A percentile compares a stretch with the other conserved stretches of the same genome.
Evolutionary conservation across 2,329 filamentous ascomycete species (phyloP).

Genomic region (Curvularia spicifera): DNA sequence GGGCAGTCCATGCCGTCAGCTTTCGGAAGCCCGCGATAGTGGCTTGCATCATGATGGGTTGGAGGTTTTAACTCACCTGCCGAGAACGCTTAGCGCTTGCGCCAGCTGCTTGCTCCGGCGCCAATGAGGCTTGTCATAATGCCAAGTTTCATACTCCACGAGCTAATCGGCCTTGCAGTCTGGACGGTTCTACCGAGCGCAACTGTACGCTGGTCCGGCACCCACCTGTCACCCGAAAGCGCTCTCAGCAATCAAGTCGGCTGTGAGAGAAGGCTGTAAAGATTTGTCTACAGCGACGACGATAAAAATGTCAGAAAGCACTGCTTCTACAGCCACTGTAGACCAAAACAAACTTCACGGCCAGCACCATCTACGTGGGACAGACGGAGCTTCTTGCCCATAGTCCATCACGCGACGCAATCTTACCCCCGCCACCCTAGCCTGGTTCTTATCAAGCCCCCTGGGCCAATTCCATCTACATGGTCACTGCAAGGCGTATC

Average conservation of each 20-base stretch:
- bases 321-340: background rate
- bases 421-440: constrained; percentile 17
- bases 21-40: constrained; percentile 16
- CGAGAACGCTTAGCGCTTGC: constrained; percentile 17
- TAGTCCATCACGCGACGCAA: constrained; percentile 17
- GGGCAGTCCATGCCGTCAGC: constrained; percentile 7
- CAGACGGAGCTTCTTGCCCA: constrained; percentile 24
- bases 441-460: constrained; percentile 34
- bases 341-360: constrained; percentile 1
- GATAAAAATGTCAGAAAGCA: background rate
- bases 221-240: background rate
- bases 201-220: constrained; percentile 10
- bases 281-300: background rate
- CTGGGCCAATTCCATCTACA: constrained; percentile 26
- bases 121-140: constrained; percentile 24
- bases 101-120: constrained; percentile 9
- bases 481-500: constrained; percentile 22
- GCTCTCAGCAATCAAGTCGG: constrained; percentile 4
- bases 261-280: background rate
- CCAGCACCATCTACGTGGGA: constrained; percentile 26
- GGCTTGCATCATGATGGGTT: constrained; percentile 13
- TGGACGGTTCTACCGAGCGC: constrained; percentile 9
- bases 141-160: constrained; percentile 23
- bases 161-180: constrained; percentile 9
- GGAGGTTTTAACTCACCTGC: constrained; percentile 10